Evolutionary conservation across 768 basidiomycete genomes (phyloP), one percentile per base, ranked within the genome.

Genomic region (Trametes cingulata): DNA sequence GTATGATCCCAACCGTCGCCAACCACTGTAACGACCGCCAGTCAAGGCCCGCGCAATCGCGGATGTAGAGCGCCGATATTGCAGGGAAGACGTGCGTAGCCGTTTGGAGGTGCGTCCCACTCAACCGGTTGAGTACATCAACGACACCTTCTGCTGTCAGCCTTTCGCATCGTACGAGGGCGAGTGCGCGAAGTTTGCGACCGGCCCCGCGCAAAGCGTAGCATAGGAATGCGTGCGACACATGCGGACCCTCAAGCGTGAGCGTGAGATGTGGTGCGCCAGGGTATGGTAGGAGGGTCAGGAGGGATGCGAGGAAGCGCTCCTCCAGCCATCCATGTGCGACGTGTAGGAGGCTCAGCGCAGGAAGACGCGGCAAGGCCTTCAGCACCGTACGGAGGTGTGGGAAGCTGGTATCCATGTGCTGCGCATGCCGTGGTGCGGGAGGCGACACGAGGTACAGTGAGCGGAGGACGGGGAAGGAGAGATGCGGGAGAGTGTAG

Each of bases 401-500:
- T 25, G 60, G 56, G 58, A 69, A 52, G 54, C 33, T 35, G 7
- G 42, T 12, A 14, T 42, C 49, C 37, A 10, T 9, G 39, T 40
- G 37, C 47, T n/a, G 49, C 9, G 20, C 25, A 37, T 55, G 47
- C 40, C 37, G 33, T 40, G 64, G 46, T n/a, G 55, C 20, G 39
- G 59, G 53, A 27, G 39, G 59, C 82, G 69, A 45, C 60, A 79
- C 64, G 42, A 89, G 75, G 43, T 72, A 73, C 43, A 90, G 73
- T 27, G 74, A 76, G 56, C 69, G 74, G 33, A 87, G 77, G 33
- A 72, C 70, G 22, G 84, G 86, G 7, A 79, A 73, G 17, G 73
- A 76, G 19, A 87, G 64, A 60, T 80, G 80, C 41, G 80, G 78
- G 55, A 84, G 72, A 61, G 87, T 74, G 49, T 77, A 75, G 19